These are phyloP conservation scores for Boletus rex-veris DNA, from an alignment of 768 basidiomycete genomes.

Conservation along the genomic window DNA sequence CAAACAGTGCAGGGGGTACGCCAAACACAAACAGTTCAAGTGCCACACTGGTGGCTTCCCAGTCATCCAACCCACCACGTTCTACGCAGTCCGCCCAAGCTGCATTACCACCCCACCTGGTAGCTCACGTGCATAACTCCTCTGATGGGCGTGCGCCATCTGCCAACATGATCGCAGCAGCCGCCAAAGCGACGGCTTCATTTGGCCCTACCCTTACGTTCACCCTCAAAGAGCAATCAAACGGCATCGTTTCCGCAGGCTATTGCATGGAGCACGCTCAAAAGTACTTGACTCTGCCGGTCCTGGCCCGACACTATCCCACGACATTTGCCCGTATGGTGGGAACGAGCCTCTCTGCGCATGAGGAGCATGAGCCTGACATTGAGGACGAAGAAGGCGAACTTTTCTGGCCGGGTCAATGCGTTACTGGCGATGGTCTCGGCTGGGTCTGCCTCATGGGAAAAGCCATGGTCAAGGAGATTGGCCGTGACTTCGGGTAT, in stretches of 20 bases:
- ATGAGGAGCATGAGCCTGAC: constrained; percentile 77
- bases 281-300: constrained; percentile 57
- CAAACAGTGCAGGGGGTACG: constrained; percentile 50
- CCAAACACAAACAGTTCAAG: constrained; percentile 40
- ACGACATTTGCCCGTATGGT: constrained; percentile 73
- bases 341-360: constrained; percentile 53
- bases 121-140: constrained; percentile 27
- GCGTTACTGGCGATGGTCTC: constrained; percentile 69
- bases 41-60: constrained; percentile 23
- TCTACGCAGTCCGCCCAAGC: constrained; percentile 31
- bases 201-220: constrained; percentile 27
- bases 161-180: constrained; percentile 28
- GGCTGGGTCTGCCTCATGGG: constrained; percentile 89
- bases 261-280: constrained; percentile 48
- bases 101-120: constrained; percentile 40
- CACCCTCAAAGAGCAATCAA: constrained; percentile 29
- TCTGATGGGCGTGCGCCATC: constrained; percentile 30
- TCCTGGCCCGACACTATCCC: constrained; percentile 69
- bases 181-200: constrained; percentile 29
- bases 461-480: constrained; percentile 81
- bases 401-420: constrained; percentile 79
- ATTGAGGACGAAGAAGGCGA: constrained; percentile 85
- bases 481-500: constrained; percentile 73
- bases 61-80: constrained; percentile 26
- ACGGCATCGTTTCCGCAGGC: constrained; percentile 41